Conservation (phyloP, 129 eudicot genomes). For the Tagetes patula region DNA sequence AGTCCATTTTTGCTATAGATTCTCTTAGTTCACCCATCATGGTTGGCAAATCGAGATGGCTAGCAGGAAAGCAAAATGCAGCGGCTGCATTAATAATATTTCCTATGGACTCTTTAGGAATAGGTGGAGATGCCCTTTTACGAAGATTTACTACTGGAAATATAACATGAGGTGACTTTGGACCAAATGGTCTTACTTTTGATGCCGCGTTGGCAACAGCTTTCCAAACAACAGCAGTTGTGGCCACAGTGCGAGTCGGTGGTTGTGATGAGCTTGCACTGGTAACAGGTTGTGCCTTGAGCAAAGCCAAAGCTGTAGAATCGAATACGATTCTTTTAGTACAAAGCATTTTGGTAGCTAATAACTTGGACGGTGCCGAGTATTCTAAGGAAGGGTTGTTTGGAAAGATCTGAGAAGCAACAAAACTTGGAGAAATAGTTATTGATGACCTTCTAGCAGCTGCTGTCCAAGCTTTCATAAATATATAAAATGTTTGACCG, state of each 20-base stretch:
- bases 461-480: slow-evolving; percentile 36
- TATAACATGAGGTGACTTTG: neutral
- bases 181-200: slow-evolving; percentile 15
- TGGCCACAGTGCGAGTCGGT: slow-evolving; percentile 31
- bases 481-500: neutral
- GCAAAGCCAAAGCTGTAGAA: slow-evolving; percentile 21
- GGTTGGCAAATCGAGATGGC: neutral
- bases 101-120: neutral
- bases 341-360: neutral
- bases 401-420: slow-evolving; percentile 7
- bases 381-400: slow-evolving; percentile 4
- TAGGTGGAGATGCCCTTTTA: neutral
- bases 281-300: slow-evolving; percentile 9
- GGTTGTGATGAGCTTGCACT: neutral
- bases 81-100: neutral
- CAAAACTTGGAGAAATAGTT: slow-evolving; percentile 14
- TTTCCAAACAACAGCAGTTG: slow-evolving; percentile 14
- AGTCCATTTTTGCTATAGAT: neutral
- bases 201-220: slow-evolving; percentile 27
- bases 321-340: slow-evolving; percentile 21
- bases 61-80: neutral
- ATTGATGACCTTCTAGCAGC: neutral
- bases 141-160: neutral
- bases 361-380: neutral
- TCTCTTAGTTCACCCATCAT: neutral